Evolutionary conservation across 495 filamentous ascomycete genomes (phyloP), one percentile per base, ranked within the genome.

Genomic region (Platismatia glauca): DNA sequence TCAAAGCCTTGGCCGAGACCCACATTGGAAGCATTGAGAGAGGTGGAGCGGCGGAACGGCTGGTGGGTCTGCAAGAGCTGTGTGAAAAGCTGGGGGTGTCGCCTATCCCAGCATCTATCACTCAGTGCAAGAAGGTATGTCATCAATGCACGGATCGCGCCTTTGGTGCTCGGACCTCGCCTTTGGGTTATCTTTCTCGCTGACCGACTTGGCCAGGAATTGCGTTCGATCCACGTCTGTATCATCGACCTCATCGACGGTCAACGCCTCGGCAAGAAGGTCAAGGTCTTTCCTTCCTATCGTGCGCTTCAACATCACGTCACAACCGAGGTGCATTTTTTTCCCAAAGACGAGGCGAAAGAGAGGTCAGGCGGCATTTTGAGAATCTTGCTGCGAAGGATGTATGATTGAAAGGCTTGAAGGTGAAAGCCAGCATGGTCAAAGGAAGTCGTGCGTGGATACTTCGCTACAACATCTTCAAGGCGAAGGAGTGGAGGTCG

Each of bases 221-320:
- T 73, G 9, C 73, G 70, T 22, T 69, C 57, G 5, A 69, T 76
- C 22, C 64, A 79, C 6, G 75, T 84, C 67, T 83, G 83, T 63
- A 73, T 82, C 35, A 71, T 83, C 3, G 79, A 84, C 66, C 67
- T 82, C 2, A 73, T 83, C 16, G 77, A 85, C 22, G 69, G 72
- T 29, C 72, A 73, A 59, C 74, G 71, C 20, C 66, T 67, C 6
- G 64, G 67, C 3, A 61, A 60, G 6, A 55, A 50, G 6, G 69
- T 78, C 6, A 57, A 61, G 37, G 63, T 69, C 27, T 82, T 80
- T 70, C 33, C 43, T 0, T 69, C 60, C 34, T 62, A 70, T 29
- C 29, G 55, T 0, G 63, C 58, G n/a, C 75, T 83, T 60, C 69
- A 68, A 4, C 13, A 56, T 0, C 81, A 84, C 63, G 76, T 79